phyloP scores from a whole-genome alignment of 306 rosid genomes.

The Vicia faba region DNA sequence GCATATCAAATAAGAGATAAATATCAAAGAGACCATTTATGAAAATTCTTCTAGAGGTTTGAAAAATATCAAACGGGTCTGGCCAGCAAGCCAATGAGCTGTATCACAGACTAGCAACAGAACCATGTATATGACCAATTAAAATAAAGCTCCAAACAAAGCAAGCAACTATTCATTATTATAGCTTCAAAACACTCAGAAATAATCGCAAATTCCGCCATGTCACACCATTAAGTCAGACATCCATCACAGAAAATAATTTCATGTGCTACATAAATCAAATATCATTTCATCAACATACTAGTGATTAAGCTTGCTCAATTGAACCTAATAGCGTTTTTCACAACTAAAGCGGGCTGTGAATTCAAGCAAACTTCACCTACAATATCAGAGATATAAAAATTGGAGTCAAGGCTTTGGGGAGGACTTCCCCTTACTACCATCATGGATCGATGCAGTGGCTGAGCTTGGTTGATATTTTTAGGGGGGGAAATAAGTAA shows the following conservation, averaged over 20 bases:
- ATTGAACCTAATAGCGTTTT: background rate
- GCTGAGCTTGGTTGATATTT: background rate
- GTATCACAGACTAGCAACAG: slow-evolving; percentile 4
- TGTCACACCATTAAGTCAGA: background rate
- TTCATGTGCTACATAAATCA: slow-evolving; percentile 13
- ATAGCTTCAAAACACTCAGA: slow-evolving; percentile 17
- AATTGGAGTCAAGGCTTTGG: background rate
- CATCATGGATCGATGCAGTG: background rate
- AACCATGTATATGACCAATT: background rate
- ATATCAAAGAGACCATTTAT: background rate
- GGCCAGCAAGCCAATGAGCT: background rate
- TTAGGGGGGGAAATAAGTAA: background rate
- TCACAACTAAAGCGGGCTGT: background rate
- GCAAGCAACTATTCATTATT: background rate
- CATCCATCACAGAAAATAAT: background rate
- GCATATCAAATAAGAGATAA: background rate
- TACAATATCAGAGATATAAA: background rate
- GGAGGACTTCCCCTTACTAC: background rate
- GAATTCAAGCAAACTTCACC: background rate
- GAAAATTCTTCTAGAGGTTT: background rate
- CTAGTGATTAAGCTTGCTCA: slow-evolving; percentile 12
- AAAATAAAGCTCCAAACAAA: slow-evolving; percentile 25
- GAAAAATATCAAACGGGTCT: background rate
- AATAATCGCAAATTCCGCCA: background rate
- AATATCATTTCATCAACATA: background rate